A percentile compares a stretch with the other conserved stretches of the same genome.
These are phyloP conservation scores for Pelargonium cotyledonis DNA, from an alignment of 441 rosid species.

Conservation along the genomic window DNA sequence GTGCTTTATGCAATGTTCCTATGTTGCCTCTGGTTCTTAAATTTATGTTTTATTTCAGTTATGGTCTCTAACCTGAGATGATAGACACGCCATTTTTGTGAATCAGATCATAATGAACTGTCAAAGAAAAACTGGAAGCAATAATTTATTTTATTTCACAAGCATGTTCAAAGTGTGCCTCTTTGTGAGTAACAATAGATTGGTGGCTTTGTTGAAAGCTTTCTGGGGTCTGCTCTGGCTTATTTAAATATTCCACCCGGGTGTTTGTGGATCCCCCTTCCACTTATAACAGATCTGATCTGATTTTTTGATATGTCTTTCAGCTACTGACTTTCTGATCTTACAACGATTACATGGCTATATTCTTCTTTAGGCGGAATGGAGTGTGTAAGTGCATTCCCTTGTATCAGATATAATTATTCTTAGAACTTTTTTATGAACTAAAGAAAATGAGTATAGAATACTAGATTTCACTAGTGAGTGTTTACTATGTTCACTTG, in stretches of 20 bases:
- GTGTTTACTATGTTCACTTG: neutral
- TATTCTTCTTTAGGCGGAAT: conserved; percentile 64
- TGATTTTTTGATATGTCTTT: conserved; percentile 40
- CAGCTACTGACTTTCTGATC: conserved; percentile 57
- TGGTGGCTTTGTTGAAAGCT: neutral
- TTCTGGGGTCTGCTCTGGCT: neutral
- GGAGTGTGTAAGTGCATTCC: conserved; percentile 50
- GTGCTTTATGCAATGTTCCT: neutral
- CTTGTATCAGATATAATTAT: neutral
- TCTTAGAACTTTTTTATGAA: neutral
- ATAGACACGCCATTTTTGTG: neutral
- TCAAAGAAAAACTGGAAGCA: neutral
- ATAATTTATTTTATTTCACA: neutral
- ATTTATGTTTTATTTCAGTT: neutral
- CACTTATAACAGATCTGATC: neutral
- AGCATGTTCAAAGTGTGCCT: neutral
- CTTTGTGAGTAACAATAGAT: neutral
- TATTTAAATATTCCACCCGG: neutral
- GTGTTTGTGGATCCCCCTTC: neutral
- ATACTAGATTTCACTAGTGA: neutral
- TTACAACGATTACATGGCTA: conserved; percentile 54
- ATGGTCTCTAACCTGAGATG: neutral
- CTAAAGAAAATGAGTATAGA: neutral
- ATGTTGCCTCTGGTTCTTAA: neutral
- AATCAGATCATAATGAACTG: neutral